Percentiles rank a stretch among this genome's conserved stretches.
These are phyloP conservation scores for Cytidiella melzeri DNA, from an alignment of 768 basidiomycete genomes.

Conservation along the genomic window DNA sequence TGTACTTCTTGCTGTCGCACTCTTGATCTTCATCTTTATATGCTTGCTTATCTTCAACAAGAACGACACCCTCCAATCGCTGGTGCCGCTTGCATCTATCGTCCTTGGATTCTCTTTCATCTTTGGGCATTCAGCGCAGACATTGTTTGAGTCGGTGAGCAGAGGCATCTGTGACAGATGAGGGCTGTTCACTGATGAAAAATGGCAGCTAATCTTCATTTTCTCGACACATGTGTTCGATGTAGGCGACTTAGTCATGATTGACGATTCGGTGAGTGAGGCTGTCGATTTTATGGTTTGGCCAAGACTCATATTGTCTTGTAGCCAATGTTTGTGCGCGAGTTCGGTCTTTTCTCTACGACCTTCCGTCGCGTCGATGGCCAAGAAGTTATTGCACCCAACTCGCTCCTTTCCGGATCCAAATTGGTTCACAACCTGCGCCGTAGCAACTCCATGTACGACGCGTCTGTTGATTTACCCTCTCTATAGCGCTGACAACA, in stretches of 20 bases:
- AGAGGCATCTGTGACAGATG: neutral
- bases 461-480: constrained; percentile 4
- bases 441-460: constrained; percentile 68
- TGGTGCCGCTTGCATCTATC: constrained; percentile 75
- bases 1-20: constrained; percentile 54
- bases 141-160: constrained; percentile 68
- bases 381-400: constrained; percentile 74
- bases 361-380: constrained; percentile 77
- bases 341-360: constrained; percentile 78
- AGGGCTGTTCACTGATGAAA: constrained; percentile 4
- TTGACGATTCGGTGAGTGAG: constrained; percentile 54
- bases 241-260: constrained; percentile 77
- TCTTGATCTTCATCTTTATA: constrained; percentile 58
- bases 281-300: constrained; percentile 2
- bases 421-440: constrained; percentile 78
- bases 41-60: constrained; percentile 73
- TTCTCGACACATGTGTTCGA: constrained; percentile 85
- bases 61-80: constrained; percentile 56
- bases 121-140: constrained; percentile 77
- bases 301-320: constrained; percentile 14
- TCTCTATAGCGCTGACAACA: too few relatives aligned
- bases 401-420: constrained; percentile 59
- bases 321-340: constrained; percentile 50
- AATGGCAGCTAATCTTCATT: constrained; percentile 69
- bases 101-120: constrained; percentile 82